Evolutionary conservation across 441 rosid species (phyloP).

Genomic region (Pelargonium australe): DNA sequence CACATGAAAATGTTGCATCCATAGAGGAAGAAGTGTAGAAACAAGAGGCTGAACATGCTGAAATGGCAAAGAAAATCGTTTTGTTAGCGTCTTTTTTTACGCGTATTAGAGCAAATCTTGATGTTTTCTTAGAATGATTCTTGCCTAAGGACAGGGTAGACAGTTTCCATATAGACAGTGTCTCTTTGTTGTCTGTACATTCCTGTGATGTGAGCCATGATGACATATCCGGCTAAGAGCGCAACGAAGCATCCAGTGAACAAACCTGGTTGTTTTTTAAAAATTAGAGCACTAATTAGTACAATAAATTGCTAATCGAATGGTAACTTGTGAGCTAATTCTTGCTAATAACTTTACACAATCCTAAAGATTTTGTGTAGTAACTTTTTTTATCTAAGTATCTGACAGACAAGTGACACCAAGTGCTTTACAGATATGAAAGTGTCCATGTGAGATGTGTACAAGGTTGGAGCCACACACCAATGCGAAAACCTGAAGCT

Average conservation of each 20-base stretch:
- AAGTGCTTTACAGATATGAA: not conserved
- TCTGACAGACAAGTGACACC: not conserved
- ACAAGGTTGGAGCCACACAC: no score
- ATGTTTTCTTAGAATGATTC: no score
- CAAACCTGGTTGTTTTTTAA: slow-evolving; percentile 40
- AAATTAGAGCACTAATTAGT: no score
- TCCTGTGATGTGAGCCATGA: slow-evolving; percentile 82
- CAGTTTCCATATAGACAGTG: slow-evolving; percentile 87
- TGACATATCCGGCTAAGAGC: slow-evolving; percentile 74
- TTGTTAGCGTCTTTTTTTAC: not conserved
- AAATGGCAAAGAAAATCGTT: not conserved
- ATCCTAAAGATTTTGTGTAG: no score
- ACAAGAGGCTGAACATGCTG: slow-evolving; percentile 91
- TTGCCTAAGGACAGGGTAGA: slow-evolving; percentile 78
- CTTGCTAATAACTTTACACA: no score
- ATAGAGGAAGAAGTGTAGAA: slow-evolving; percentile 77
- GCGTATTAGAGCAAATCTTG: not conserved
- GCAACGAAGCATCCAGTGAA: slow-evolving; percentile 88
- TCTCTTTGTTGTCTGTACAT: slow-evolving; percentile 59
- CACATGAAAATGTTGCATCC: slow-evolving; percentile 95
- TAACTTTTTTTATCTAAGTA: no score
- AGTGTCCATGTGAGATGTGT: not conserved
- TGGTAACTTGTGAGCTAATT: no score
- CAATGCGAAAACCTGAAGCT: no score
- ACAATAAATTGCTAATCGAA: no score